These are phyloP conservation scores for Ustilago cynodontis DNA, from an alignment of 1,284 basidiomycete genomes.

Conservation along the genomic window DNA sequence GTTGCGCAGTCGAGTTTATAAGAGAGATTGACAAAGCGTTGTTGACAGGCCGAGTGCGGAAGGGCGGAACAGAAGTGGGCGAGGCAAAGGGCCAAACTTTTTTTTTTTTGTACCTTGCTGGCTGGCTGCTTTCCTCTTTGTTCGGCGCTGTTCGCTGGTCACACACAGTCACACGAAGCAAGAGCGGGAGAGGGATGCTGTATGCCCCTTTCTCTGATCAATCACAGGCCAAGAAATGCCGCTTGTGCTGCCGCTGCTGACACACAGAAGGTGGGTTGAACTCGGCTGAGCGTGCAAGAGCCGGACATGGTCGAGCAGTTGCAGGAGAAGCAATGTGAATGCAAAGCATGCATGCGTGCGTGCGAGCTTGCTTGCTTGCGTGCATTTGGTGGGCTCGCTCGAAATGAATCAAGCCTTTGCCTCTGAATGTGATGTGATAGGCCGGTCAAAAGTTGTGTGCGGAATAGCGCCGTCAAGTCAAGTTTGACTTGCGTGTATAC, in stretches of 20 bases:
- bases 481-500: not conserved
- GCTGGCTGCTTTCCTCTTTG: slow-evolving; percentile 19
- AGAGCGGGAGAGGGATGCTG: not conserved
- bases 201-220: slow-evolving; percentile 10
- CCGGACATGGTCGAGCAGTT: slow-evolving; percentile 3
- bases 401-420: slow-evolving; percentile 22
- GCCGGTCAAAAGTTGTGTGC: slow-evolving; percentile 8
- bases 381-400: not conserved
- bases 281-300: slow-evolving; percentile 16
- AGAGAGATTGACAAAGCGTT: slow-evolving; percentile 19
- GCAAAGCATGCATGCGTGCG: slow-evolving; percentile 5
- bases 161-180: not conserved
- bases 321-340: slow-evolving; percentile 13
- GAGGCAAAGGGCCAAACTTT: not conserved
- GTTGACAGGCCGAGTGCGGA: slow-evolving; percentile 16
- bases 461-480: slow-evolving; percentile 20
- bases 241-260: slow-evolving; percentile 3
- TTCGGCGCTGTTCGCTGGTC: not conserved
- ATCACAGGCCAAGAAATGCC: not conserved
- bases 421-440: slow-evolving; percentile 35
- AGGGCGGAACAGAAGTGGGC: not conserved
- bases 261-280: slow-evolving; percentile 25
- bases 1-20: slow-evolving; percentile 39
- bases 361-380: too few relatives aligned
- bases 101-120: slow-evolving; percentile 6